These are phyloP conservation scores for Fusarium burgessii DNA, from an alignment of 2,329 filamentous ascomycete species.

Conservation along the genomic window DNA sequence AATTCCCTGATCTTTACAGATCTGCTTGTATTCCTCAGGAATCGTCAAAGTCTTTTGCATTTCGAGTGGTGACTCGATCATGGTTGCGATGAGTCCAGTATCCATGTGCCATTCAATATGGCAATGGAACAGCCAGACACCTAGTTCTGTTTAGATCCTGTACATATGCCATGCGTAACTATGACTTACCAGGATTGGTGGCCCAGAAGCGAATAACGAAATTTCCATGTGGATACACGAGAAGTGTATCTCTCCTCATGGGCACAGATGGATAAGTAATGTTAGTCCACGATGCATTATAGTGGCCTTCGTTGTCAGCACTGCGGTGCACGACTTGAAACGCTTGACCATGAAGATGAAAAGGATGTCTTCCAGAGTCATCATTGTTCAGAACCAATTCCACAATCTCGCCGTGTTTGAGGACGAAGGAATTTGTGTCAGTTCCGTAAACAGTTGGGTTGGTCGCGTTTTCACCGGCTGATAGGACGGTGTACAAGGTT, in stretches of 20 bases:
- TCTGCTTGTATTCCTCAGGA: background rate
- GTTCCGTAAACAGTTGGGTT: background rate
- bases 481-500: background rate
- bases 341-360: background rate
- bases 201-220: background rate
- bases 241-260: background rate
- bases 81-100: background rate
- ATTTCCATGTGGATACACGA: background rate
- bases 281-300: background rate
- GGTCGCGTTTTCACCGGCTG: background rate
- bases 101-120: slow-evolving; percentile 1
- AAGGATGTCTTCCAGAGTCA: background rate
- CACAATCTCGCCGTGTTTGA: background rate
- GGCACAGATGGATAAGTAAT: background rate
- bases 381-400: background rate
- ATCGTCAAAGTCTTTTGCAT: background rate
- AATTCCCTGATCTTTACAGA: background rate
- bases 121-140: slow-evolving; percentile 1
- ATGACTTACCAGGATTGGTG: background rate
- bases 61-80: background rate
- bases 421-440: background rate
- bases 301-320: background rate
- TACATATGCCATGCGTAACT: too few relatives aligned
- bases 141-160: too few relatives aligned
- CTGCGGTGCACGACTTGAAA: background rate